Percentiles rank a stretch among this genome's conserved stretches.
Conservation (phyloP, 1,284 basidiomycete species). For the Ceratobasidium papillatum region DNA sequence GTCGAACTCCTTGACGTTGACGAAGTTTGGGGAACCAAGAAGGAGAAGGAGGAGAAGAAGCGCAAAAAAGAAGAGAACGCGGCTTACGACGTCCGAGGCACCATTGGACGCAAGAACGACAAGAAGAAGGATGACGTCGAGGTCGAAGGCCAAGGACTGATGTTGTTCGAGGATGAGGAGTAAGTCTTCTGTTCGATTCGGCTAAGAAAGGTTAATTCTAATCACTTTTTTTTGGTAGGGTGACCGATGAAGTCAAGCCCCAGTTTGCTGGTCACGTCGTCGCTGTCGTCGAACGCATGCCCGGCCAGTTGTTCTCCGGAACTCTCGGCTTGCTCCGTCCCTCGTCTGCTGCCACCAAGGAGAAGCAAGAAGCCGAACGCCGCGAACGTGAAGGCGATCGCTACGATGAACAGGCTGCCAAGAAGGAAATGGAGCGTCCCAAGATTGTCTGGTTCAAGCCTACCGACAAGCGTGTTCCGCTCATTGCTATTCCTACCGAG, state of each 20-base stretch:
- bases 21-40: conserved; percentile 99
- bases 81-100: conserved; percentile 83
- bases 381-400: conserved; percentile 94
- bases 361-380: conserved; percentile 98
- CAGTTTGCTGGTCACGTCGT: conserved; percentile 98
- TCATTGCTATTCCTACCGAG: conserved; percentile 99
- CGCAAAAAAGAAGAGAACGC: conserved; percentile 99
- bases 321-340: conserved; percentile 95
- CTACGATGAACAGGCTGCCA: conserved; percentile 77
- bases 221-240: conserved; percentile 58
- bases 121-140: conserved; percentile 99
- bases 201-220: background rate
- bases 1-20: conserved; percentile 98
- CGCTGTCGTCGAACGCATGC: conserved; percentile 98
- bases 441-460: conserved; percentile 99
- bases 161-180: conserved; percentile 98
- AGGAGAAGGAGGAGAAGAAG: conserved; percentile 99
- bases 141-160: conserved; percentile 97
- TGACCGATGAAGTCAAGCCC: conserved; percentile 96
- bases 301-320: conserved; percentile 97
- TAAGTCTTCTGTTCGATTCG: conserved; percentile 54
- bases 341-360: conserved; percentile 97
- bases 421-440: conserved; percentile 83
- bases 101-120: conserved; percentile 87
- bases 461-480: conserved; percentile 97